Conservation (phyloP, 495 filamentous ascomycete genomes). For the Penicillium coprophilum region DNA sequence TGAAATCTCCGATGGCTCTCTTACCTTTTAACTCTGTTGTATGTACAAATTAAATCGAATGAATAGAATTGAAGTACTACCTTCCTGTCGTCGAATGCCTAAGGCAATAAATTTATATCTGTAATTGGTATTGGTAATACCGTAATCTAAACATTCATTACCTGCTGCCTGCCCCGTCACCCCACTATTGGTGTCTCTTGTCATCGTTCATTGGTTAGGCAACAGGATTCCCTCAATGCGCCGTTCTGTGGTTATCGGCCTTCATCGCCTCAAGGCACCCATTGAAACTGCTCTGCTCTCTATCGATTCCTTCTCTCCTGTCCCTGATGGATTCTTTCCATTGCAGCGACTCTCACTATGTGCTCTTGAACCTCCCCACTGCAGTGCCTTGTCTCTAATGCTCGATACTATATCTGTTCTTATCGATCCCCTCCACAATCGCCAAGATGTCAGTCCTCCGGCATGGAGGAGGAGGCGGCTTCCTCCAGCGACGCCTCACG, state of each 20-base stretch:
- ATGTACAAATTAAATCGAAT: slow-evolving; percentile 6
- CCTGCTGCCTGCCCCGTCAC: slow-evolving; percentile 43
- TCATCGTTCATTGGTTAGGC: slow-evolving; percentile 49
- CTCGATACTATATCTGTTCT: slow-evolving; percentile 18
- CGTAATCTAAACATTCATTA: slow-evolving; percentile 1
- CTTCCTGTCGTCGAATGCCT: background rate
- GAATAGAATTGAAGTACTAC: background rate
- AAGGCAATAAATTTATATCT: background rate
- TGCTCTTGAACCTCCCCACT: slow-evolving; percentile 11
- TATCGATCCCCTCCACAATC: slow-evolving; percentile 27
- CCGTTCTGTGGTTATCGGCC: slow-evolving; percentile 29
- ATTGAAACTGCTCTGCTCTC: slow-evolving; percentile 16
- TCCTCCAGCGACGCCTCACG: slow-evolving; percentile 68
- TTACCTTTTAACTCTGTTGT: background rate
- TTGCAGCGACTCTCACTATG: slow-evolving; percentile 20
- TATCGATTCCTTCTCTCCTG: slow-evolving; percentile 1
- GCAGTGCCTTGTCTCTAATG: slow-evolving; percentile 5
- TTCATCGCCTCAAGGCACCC: slow-evolving; percentile 28
- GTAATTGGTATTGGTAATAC: background rate
- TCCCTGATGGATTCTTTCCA: slow-evolving; percentile 13
- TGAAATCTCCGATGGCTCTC: background rate
- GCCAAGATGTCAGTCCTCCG: slow-evolving; percentile 51
- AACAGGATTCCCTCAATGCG: slow-evolving; percentile 47
- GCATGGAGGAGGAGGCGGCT: slow-evolving; percentile 44
- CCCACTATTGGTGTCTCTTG: background rate